These are phyloP conservation scores for Picochlorum sp. DNA, from an alignment of 139 green algal genomes.

Conservation along the genomic window DNA sequence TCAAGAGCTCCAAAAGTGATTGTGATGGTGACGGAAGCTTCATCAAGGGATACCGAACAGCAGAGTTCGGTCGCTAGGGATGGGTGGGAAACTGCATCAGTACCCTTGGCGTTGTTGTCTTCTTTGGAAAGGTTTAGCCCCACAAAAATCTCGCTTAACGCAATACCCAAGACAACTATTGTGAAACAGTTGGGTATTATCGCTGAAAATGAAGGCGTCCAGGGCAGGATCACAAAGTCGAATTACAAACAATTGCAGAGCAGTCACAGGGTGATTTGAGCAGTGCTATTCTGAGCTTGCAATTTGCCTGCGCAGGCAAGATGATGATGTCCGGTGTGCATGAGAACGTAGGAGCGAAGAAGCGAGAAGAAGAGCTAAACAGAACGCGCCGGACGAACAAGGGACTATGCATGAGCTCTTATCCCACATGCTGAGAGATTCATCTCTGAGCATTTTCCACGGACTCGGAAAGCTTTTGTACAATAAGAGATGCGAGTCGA, in stretches of 20 bases:
- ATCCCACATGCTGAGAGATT: constrained; percentile 30
- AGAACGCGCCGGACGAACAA: not conserved
- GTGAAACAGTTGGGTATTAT: constrained; percentile 30
- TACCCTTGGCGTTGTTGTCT: too few relatives aligned
- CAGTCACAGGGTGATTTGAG: constrained; percentile 30
- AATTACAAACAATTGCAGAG: constrained; percentile 36
- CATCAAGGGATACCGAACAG: not conserved
- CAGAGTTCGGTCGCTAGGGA: too few relatives aligned
- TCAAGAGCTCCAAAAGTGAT: constrained; percentile 43
- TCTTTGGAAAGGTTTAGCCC: constrained; percentile 34
- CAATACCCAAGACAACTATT: constrained; percentile 29
- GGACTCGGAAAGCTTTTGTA: constrained; percentile 76
- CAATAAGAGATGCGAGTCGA: constrained; percentile 48
- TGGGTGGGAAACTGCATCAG: too few relatives aligned
- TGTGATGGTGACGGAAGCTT: constrained; percentile 38
- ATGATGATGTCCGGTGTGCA: constrained; percentile 3
- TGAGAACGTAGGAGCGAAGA: not conserved
- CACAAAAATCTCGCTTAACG: constrained; percentile 54
- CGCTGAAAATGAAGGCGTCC: constrained; percentile 8
- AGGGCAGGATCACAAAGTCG: constrained; percentile 7
- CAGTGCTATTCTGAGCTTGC: constrained; percentile 36
- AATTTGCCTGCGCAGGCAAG: constrained; percentile 19
- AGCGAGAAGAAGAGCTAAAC: not conserved
- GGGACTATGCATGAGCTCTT: not conserved
- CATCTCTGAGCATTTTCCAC: constrained; percentile 58